phyloP scores from a whole-genome alignment of 2,329 filamentous ascomycete species.

The Talaromyces sp. region DNA sequence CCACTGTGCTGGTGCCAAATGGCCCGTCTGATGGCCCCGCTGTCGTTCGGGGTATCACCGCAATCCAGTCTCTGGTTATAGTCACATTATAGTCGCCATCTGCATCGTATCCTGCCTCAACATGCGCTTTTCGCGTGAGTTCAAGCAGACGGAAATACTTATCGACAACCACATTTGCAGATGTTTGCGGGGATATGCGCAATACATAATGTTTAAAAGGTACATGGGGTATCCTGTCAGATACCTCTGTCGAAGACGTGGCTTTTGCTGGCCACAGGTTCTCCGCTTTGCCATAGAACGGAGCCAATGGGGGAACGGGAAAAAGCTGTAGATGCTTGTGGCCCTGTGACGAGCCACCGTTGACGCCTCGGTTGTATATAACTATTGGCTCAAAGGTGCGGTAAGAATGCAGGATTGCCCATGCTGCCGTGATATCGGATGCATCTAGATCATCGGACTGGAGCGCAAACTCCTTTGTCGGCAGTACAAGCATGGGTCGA shows the following conservation, averaged over 20 bases:
- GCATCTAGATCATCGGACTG: conserved; percentile 34
- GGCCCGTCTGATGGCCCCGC: conserved; percentile 19
- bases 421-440: conserved; percentile 36
- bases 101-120: conserved; percentile 18
- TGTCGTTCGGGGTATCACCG: conserved; percentile 22
- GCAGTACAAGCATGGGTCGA: conserved; percentile 38
- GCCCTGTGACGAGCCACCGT: conserved; percentile 43
- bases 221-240: conserved; percentile 21
- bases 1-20: conserved; percentile 25
- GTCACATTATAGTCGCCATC: conserved; percentile 28
- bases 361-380: conserved; percentile 48
- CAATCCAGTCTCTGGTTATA: conserved; percentile 29
- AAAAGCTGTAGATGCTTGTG: conserved; percentile 49
- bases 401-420: conserved; percentile 32
- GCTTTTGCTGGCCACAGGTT: conserved; percentile 23
- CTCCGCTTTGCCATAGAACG: conserved; percentile 17
- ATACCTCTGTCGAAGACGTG: conserved; percentile 21
- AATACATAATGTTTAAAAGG: conserved; percentile 29
- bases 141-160: conserved; percentile 23
- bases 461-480: conserved; percentile 37
- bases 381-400: conserved; percentile 33
- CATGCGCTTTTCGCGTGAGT: conserved; percentile 21
- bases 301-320: conserved; percentile 28
- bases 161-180: conserved; percentile 16
- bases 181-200: conserved; percentile 21